Base-by-base conservation (phyloP, 2,329 filamentous ascomycete genomes). In the Cladorrhinum sp. region DNA sequence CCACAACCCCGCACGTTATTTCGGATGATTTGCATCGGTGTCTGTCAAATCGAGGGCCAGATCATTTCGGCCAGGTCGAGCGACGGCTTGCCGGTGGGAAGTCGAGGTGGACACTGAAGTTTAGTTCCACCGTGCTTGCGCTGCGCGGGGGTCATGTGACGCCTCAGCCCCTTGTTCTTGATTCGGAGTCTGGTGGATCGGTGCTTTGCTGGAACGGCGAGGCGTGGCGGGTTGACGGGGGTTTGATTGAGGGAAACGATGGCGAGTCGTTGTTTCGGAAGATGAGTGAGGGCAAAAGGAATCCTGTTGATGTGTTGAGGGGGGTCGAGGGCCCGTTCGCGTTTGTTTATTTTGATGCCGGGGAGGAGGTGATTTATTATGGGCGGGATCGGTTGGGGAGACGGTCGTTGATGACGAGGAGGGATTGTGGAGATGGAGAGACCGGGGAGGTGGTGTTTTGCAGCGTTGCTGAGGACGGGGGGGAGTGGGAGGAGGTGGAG, bases 141-240 rank as follows among this genome's bases (percentile, higher is more conserved):
- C 79, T 99, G n/a, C 86, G 95, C 24, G 82, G 86, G 54, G 82
- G 86, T 55, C 79, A 84, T 64, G 72, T 95, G 55, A 85, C 87
- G 6, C 72, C 76, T 33, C 95, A 98, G 73, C 95, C 95, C 1
- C 82, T 96, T 3, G 73, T 82, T 48, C 83, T 71, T 3, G 64
- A 68, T 0, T n/a, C n/a, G n/a, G 82, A 89, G 65, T 39, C 71
- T 2, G 64, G 68, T 0, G 80, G 81, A 3, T 91, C 88, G 1
- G 79, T 91, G 0, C 80, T 99, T 1, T 97, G 94, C 80, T 99
- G 95, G 95, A 99, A 99, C 71, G 95, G 95, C 49, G 95, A 99
- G 73, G 94, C 92, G 1, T 99, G 95, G 95, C 88, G 83, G 60
- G 81, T 96, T 55, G 76, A 75, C 8, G 81, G 80, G 33, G 68